Percentiles rank a stretch among this genome's conserved stretches.
Evolutionary conservation across 257 asterid species (phyloP).

Genomic region (Jaltomata sinuosa): DNA sequence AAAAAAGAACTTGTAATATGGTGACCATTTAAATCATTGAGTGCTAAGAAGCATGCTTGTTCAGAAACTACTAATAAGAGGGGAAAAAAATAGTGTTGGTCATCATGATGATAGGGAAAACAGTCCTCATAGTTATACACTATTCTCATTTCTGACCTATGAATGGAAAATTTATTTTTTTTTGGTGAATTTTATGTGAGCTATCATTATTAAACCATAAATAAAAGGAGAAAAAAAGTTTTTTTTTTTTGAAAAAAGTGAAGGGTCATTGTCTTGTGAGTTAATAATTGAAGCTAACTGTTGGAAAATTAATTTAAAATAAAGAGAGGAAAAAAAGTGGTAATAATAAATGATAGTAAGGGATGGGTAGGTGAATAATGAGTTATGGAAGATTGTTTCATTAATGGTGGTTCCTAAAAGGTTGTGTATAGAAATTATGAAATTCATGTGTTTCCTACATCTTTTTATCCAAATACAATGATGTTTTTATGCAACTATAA

Average conservation of each 20-base stretch:
- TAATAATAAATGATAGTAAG: slow-evolving; percentile 5
- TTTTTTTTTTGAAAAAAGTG: background rate
- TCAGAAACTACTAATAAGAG: slow-evolving; percentile 13
- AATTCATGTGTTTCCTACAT: background rate
- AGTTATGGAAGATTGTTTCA: background rate
- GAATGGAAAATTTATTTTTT: background rate
- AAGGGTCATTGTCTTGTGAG: slow-evolving; percentile 7
- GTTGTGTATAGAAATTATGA: slow-evolving; percentile 2
- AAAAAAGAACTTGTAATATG: background rate
- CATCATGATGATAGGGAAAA: slow-evolving; percentile 7
- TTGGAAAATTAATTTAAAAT: background rate
- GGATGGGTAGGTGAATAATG: slow-evolving; percentile 16
- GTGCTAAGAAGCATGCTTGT: slow-evolving; percentile 23
- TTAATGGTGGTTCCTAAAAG: slow-evolving; percentile 11
- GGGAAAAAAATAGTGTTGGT: background rate
- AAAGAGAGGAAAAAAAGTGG: background rate
- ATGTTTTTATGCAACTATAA: background rate
- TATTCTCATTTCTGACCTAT: background rate
- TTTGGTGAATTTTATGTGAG: background rate
- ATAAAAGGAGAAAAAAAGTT: background rate
- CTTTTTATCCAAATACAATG: background rate
- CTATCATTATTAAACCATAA: background rate
- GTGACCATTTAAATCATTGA: background rate
- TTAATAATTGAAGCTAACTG: slow-evolving; percentile 31
- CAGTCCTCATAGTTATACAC: background rate